Evolutionary conservation across 495 filamentous ascomycete species (phyloP).

Genomic region (Aspergillus mulundensis): DNA sequence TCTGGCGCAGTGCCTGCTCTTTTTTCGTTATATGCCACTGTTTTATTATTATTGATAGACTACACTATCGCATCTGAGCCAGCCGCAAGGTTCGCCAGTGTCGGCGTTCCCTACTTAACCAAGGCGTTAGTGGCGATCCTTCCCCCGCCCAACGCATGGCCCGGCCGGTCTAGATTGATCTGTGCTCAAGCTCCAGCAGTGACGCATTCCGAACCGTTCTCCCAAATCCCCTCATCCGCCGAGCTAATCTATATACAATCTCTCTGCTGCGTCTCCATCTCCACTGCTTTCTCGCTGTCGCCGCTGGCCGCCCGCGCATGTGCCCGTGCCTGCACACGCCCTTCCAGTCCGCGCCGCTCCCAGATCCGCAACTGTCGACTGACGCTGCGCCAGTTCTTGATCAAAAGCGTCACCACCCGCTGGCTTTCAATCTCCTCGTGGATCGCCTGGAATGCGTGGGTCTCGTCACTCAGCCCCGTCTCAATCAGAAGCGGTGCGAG

Average conservation of each 20-base stretch:
- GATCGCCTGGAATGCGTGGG: constrained; percentile 17
- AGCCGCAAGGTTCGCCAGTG: not conserved
- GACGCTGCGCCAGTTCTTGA: constrained; percentile 33
- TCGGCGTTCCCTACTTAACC: not conserved
- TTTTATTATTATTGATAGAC: not conserved
- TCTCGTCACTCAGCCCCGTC: constrained; percentile 2
- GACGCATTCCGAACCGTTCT: not conserved
- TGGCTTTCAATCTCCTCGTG: constrained; percentile 30
- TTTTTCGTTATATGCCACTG: too few relatives aligned
- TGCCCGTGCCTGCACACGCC: not conserved
- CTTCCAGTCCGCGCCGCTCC: constrained; percentile 14
- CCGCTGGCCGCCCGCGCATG: constrained; percentile 3
- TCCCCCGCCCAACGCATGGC: not conserved
- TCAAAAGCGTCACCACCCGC: constrained; percentile 29
- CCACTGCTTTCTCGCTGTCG: not conserved
- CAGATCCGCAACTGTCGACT: constrained; percentile 31
- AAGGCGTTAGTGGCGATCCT: constrained; percentile 1
- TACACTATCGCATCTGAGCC: not conserved
- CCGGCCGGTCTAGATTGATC: not conserved
- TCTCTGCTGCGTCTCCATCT: not conserved
- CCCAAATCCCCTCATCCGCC: too few relatives aligned
- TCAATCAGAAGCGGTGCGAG: constrained; percentile 35
- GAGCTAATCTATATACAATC: not conserved
- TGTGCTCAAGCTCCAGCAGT: not conserved
- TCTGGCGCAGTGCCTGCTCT: not conserved